Conservation (phyloP, 257 asterid genomes). For the Striga asiatica region DNA sequence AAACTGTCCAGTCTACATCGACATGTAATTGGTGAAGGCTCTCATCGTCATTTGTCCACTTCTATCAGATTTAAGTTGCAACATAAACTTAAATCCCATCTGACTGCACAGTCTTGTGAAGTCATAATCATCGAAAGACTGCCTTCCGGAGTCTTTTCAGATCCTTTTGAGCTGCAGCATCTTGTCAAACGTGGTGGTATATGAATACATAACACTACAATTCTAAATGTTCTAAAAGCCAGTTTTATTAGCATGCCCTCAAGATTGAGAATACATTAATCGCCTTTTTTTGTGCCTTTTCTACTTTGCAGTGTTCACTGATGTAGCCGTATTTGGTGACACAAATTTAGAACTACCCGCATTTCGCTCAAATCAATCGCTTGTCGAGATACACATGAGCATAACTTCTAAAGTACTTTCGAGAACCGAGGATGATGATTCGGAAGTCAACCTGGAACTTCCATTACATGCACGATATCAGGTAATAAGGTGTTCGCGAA, state of each 20-base stretch:
- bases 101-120: conserved; percentile 32
- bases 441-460: conserved; percentile 37
- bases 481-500: conserved; percentile 30
- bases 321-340: conserved; percentile 82
- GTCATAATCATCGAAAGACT: conserved; percentile 49
- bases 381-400: conserved; percentile 62
- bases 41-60: conserved; percentile 62
- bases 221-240: too few relatives aligned
- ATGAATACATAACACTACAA: conserved; percentile 24
- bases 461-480: conserved; percentile 89
- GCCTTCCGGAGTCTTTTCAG: conserved; percentile 85
- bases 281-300: not conserved
- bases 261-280: not conserved
- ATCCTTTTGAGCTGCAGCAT: conserved; percentile 88
- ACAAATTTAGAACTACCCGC: conserved; percentile 80
- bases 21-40: conserved; percentile 71
- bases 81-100: conserved; percentile 17
- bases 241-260: not conserved
- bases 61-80: conserved; percentile 33
- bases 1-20: conserved; percentile 21
- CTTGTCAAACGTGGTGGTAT: conserved; percentile 70
- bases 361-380: conserved; percentile 60
- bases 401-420: conserved; percentile 23
- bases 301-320: conserved; percentile 37
- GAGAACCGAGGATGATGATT: conserved; percentile 18